phyloP scores from a whole-genome alignment of 257 asterid species.

The Misopates orontium region DNA sequence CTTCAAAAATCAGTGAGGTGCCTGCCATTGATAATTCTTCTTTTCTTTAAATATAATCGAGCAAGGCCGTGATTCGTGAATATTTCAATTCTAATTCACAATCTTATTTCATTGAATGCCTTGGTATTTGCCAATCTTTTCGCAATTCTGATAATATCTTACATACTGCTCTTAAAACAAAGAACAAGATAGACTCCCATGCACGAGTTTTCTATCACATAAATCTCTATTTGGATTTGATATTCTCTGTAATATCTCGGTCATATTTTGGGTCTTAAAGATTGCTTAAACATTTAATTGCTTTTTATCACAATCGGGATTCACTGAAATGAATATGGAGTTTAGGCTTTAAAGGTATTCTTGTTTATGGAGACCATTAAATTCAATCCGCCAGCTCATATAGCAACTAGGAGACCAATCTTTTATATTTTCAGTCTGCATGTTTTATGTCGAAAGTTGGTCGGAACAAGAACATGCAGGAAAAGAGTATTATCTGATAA shows the following conservation, averaged over 20 bases:
- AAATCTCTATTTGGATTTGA: conserved; percentile 1
- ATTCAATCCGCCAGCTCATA: conserved; percentile 20
- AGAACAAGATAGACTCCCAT: no score
- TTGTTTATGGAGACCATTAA: background rate
- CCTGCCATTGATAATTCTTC: conserved; percentile 13
- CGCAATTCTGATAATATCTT: background rate
- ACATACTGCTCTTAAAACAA: background rate
- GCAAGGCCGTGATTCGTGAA: background rate
- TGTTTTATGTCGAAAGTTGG: no score
- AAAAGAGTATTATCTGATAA: background rate
- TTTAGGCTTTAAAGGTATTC: background rate
- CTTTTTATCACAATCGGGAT: background rate
- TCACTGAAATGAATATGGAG: background rate
- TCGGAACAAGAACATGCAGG: no score
- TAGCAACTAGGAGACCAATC: conserved; percentile 3
- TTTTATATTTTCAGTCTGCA: background rate
- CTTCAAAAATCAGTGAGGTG: conserved; percentile 85
- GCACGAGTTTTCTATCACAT: background rate
- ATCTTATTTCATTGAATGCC: conserved; percentile 11
- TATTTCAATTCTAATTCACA: background rate
- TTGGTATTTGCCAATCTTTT: background rate
- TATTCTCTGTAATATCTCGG: no score
- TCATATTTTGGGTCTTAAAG: no score
- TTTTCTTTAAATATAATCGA: background rate
- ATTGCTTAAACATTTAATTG: background rate